Evolutionary conservation across 2,329 filamentous ascomycete species (phyloP).

Genomic region (Botryosphaeria agaves): DNA sequence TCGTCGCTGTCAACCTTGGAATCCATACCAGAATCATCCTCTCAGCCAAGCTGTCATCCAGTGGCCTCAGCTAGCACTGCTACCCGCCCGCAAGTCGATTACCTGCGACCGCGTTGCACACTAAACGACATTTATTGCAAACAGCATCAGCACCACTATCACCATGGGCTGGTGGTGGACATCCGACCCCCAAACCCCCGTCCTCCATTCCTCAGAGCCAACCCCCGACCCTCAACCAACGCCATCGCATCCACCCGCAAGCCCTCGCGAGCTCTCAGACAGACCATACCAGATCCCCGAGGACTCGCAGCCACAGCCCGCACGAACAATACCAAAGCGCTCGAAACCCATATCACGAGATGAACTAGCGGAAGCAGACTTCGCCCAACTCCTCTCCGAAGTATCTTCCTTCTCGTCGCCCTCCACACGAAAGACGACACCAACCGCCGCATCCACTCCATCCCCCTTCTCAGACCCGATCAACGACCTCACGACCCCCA

Average conservation of each 20-base stretch:
- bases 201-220: constrained; percentile 5
- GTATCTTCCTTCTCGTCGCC: constrained; percentile 18
- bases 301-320: constrained; percentile 5
- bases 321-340: constrained; percentile 8
- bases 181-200: constrained; percentile 13
- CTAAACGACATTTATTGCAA: too few relatives aligned
- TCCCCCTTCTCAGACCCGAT: constrained; percentile 3
- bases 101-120: too few relatives aligned
- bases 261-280: constrained; percentile 6
- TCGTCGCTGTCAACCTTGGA: too few relatives aligned
- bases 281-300: constrained; percentile 3
- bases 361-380: constrained; percentile 35
- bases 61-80: too few relatives aligned
- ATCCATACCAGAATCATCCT: too few relatives aligned
- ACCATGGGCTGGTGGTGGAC: constrained; percentile 30
- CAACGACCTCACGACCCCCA: constrained; percentile 2
- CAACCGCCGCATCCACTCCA: constrained; percentile 4
- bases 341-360: constrained; percentile 16
- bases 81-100: too few relatives aligned
- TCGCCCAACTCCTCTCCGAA: constrained; percentile 17
- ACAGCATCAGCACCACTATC: too few relatives aligned
- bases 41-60: too few relatives aligned
- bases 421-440: too few relatives aligned
- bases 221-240: constrained; percentile 6
- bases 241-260: constrained; percentile 6